Evolutionary conservation across 805 yeast species (phyloP).

Genomic region (Isabelozyma pseudorhagii): DNA sequence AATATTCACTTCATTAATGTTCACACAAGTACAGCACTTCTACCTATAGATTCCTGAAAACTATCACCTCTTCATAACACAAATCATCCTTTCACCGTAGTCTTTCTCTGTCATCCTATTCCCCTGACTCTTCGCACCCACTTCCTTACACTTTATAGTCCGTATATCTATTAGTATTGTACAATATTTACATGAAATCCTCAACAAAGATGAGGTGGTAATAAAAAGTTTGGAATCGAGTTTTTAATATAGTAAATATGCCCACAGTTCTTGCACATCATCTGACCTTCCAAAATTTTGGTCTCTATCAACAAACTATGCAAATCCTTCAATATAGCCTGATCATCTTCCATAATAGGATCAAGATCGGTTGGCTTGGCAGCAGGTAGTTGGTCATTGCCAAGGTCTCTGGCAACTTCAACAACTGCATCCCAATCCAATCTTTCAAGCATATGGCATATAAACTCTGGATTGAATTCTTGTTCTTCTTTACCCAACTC

Average conservation of each 20-base stretch:
- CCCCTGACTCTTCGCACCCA: background rate
- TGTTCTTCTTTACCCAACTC: slow-evolving; percentile 72
- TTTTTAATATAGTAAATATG: slow-evolving; percentile 89
- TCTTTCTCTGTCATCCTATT: too few species aligned
- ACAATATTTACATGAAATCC: background rate
- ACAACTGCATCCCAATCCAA: slow-evolving; percentile 86
- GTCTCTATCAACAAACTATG: slow-evolving; percentile 82
- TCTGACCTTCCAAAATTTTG: slow-evolving; percentile 80
- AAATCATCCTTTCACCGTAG: too few species aligned
- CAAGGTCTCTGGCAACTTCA: slow-evolving; percentile 68
- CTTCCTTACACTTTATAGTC: background rate
- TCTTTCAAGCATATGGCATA: slow-evolving; percentile 71
- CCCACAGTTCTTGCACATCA: slow-evolving; percentile 83
- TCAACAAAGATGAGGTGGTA: slow-evolving; percentile 87
- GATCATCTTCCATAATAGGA: slow-evolving; percentile 49
- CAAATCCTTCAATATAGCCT: slow-evolving; percentile 63
- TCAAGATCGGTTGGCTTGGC: slow-evolving; percentile 58
- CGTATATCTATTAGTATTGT: background rate
- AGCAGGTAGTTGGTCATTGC: slow-evolving; percentile 56
- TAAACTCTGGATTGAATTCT: slow-evolving; percentile 80
- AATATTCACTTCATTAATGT: too few species aligned
- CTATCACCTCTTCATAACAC: too few species aligned
- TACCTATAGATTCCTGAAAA: too few species aligned
- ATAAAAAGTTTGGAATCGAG: slow-evolving; percentile 87
- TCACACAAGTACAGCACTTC: too few species aligned